phyloP scores from a whole-genome alignment of 768 basidiomycete species.

The Hortiboletus flavorubellus region DNA sequence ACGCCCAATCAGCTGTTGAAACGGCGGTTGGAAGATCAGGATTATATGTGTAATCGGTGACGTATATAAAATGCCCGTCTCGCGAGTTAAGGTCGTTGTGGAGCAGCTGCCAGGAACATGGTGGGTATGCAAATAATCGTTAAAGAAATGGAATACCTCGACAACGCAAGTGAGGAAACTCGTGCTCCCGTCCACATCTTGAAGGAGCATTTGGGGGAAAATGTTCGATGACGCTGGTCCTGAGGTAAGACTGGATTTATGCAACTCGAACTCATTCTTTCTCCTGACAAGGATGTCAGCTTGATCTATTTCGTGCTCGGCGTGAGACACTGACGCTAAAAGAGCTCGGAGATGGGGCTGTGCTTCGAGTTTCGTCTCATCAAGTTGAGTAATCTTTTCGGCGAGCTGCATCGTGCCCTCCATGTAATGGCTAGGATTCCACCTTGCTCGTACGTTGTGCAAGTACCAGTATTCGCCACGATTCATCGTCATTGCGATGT shows the following conservation, averaged over 20 bases:
- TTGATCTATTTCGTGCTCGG: not conserved
- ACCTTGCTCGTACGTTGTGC: conserved; percentile 47
- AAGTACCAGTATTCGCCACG: conserved; percentile 51
- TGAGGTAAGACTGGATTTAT: conserved; percentile 17
- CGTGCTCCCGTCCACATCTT: conserved; percentile 41
- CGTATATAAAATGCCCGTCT: conserved; percentile 43
- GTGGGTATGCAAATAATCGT: not conserved
- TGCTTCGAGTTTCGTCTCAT: conserved; percentile 35
- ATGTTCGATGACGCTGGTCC: conserved; percentile 24
- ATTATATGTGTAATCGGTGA: conserved; percentile 65
- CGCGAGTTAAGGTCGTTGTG: conserved; percentile 34
- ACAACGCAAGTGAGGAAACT: conserved; percentile 54
- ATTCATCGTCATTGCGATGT: conserved; percentile 41
- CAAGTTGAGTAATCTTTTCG: conserved; percentile 43
- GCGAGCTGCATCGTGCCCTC: conserved; percentile 52
- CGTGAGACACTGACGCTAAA: conserved; percentile 42
- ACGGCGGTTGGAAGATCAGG: conserved; percentile 36
- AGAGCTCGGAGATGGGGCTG: conserved; percentile 45
- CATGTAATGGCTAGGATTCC: conserved; percentile 37
- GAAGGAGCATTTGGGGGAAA: conserved; percentile 46
- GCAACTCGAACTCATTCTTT: conserved; percentile 40
- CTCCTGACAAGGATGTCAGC: conserved; percentile 38
- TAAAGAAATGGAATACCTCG: conserved; percentile 40
- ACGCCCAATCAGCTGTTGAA: conserved; percentile 36
- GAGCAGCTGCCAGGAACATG: conserved; percentile 40